Evolutionary conservation across 495 filamentous ascomycete species (phyloP).

Genomic region (Aspergillus baeticus): DNA sequence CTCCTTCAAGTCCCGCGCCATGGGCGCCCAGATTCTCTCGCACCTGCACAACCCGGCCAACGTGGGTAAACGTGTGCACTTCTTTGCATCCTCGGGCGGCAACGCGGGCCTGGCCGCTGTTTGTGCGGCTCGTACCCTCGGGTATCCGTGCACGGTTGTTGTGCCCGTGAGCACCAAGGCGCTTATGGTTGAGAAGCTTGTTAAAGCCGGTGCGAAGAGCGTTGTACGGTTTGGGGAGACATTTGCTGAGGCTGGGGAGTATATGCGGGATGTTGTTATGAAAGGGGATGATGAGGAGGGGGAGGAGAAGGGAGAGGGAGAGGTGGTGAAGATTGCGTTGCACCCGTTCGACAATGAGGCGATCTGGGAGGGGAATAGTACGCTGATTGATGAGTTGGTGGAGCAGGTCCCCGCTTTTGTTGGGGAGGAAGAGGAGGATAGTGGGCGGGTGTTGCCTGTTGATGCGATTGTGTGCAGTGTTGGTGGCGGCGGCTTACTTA

Average conservation of each 20-base stretch:
- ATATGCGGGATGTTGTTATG: conserved; percentile 64
- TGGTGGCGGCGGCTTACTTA: conserved; percentile 85
- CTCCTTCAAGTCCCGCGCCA: conserved; percentile 91
- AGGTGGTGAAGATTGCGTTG: conserved; percentile 75
- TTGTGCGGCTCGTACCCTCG: conserved; percentile 67
- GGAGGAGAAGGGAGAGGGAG: conserved; percentile 25
- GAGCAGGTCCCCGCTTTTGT: conserved; percentile 49
- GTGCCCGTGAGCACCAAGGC: conserved; percentile 67
- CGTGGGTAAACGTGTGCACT: conserved; percentile 54
- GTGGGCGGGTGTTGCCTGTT: conserved; percentile 35
- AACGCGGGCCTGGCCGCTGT: conserved; percentile 93
- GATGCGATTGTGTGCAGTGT: conserved; percentile 81
- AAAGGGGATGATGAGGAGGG: conserved; percentile 27
- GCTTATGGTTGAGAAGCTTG: conserved; percentile 74
- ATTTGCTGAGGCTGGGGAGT: conserved; percentile 77
- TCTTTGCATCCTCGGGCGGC: conserved; percentile 86
- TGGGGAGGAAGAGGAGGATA: conserved; percentile 32
- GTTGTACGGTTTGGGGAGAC: conserved; percentile 70
- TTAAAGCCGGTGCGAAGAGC: conserved; percentile 61
- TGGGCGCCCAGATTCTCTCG: conserved; percentile 75
- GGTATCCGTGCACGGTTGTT: conserved; percentile 76
- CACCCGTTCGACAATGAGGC: conserved; percentile 82
- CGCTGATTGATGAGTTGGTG: conserved; percentile 71
- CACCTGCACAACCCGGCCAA: conserved; percentile 47
- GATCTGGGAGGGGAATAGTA: conserved; percentile 79